Evolutionary conservation across 2,329 filamentous ascomycete genomes (phyloP), one percentile per base, ranked within the genome.

Genomic region (Zymoseptoria crescenta): DNA sequence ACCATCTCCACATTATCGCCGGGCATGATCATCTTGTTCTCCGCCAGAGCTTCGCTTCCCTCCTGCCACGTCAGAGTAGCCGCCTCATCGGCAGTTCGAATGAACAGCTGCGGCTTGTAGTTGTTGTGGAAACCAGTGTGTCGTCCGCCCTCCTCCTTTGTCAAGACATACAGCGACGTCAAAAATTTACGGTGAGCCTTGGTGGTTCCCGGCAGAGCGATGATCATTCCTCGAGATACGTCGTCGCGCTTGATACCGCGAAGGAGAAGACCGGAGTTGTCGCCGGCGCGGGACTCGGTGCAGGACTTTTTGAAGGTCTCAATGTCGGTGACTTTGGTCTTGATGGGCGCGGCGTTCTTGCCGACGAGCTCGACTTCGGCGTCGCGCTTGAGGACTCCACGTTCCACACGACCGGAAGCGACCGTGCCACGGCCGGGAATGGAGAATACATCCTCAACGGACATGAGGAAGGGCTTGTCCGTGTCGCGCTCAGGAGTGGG

Each of bases 281-380:
- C 94, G 76, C 94, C 94, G 63, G 94, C 94, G 70, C 89, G 86
- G 60, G 93, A 96, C 79, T 96, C 91, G 60, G 96, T 92, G 78
- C 94, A 97, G 54, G 91, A 95, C 85, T 99, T 99, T 85, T 97
- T 96, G 84, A 99, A 99, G 67, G 93, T 99, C 83, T 99, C 94
- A 69, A 99, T 97, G 74, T 99, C 95, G 72, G 94, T 99, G 66
- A 99, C 93, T 83, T 96, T 97, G 77, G 94, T 97, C 86, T 95
- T 96, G 82, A 97, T 89, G 67, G 90, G 79, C 52, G 86, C 83
- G 59, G 79, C 77, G 68, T 87, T 86, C 81, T 94, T 96, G 74
- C 94, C 94, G 62, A 99, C 84, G 65, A 99, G 84, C 82, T 99
- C 94, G 67, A 99, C 86, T 74, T 99, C 94, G 65, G 87, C 83